Conservation (phyloP, 169 alveolate species). For the Plasmodium cynomolgi region DNA sequence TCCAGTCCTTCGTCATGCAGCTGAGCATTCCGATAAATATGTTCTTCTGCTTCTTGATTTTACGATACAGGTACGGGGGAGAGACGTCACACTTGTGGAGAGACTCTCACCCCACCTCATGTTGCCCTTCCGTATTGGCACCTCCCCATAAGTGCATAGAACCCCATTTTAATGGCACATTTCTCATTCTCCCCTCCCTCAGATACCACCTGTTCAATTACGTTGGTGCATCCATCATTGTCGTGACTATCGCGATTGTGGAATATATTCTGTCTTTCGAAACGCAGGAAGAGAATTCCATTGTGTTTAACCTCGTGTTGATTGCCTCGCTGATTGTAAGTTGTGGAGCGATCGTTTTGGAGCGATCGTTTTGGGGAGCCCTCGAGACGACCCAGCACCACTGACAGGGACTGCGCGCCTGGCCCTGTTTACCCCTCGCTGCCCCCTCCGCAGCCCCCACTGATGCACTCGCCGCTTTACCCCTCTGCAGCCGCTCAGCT, state of each 20-base stretch:
- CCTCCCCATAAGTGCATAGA: neutral
- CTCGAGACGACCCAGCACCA: neutral
- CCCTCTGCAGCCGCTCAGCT: conserved; percentile 39
- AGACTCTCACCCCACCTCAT: neutral
- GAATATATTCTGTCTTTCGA: conserved; percentile 51
- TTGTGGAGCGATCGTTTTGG: neutral
- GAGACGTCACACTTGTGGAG: neutral
- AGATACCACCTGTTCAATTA: conserved; percentile 63
- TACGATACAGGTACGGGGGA: conserved; percentile 37
- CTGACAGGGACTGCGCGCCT: neutral
- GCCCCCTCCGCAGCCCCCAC: neutral
- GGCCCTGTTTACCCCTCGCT: neutral
- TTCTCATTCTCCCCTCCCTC: neutral
- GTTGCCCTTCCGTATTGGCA: neutral
- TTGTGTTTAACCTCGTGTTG: conserved; percentile 37
- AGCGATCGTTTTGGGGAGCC: neutral
- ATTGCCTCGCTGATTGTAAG: conserved; percentile 46
- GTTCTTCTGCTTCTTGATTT: conserved; percentile 44
- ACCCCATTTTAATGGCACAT: neutral
- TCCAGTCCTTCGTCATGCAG: conserved; percentile 52
- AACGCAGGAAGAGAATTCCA: conserved; percentile 63
- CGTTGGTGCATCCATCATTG: conserved; percentile 43
- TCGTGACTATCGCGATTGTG: conserved; percentile 42
- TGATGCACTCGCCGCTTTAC: neutral
- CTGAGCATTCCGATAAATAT: conserved; percentile 50